phyloP scores from a whole-genome alignment of 495 filamentous ascomycete genomes.

The Daldinia childiae region DNA sequence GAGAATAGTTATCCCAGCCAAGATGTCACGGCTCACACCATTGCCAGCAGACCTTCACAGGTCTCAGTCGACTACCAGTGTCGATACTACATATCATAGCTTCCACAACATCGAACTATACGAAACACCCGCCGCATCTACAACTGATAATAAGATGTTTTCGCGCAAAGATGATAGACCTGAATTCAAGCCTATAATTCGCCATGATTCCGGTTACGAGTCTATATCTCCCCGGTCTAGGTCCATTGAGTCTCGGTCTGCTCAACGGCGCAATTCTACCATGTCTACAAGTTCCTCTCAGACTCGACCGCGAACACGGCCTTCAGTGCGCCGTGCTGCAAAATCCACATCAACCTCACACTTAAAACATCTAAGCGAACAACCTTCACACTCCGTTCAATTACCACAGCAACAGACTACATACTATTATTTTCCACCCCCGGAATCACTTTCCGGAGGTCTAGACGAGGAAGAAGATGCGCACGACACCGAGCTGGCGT shows the following conservation, averaged over 20 bases:
- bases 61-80: constrained; percentile 53
- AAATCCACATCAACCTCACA: constrained; percentile 47
- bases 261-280: constrained; percentile 36
- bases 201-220: constrained; percentile 62
- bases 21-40: constrained; percentile 49
- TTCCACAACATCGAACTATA: constrained; percentile 55
- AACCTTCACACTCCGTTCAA: constrained; percentile 40
- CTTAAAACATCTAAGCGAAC: constrained; percentile 38
- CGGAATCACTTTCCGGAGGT: constrained; percentile 44
- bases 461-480: constrained; percentile 25
- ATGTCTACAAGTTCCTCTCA: constrained; percentile 42
- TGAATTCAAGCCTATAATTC: constrained; percentile 50
- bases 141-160: constrained; percentile 12
- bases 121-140: constrained; percentile 40
- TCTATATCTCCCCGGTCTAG: constrained; percentile 46
- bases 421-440: constrained; percentile 59
- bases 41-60: constrained; percentile 43
- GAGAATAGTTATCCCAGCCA: constrained; percentile 19
- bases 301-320: constrained; percentile 47
- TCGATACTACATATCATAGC: constrained; percentile 58
- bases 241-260: constrained; percentile 41
- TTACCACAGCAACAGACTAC: constrained; percentile 48
- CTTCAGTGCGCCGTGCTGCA: constrained; percentile 46
- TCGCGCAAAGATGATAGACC: constrained; percentile 30
- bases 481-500: constrained; percentile 32